Conservation (phyloP, 2,329 filamentous ascomycete species). For the Escovopsis sp. region DNA sequence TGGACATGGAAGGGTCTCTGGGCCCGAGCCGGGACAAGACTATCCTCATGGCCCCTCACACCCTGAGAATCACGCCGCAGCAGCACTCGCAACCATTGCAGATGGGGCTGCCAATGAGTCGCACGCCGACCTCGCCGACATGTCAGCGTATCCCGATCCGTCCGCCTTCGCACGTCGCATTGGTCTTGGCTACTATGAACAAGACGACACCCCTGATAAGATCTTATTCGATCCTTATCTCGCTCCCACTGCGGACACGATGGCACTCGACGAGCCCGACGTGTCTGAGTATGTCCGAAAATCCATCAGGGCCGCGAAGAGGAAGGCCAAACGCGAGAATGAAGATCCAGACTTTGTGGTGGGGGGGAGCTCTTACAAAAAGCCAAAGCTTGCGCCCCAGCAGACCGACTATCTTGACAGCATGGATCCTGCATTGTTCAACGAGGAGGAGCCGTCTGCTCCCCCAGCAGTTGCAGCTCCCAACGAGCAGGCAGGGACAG, state of each 20-base stretch:
- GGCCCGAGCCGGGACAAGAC: neutral
- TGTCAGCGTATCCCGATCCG: constrained; percentile 33
- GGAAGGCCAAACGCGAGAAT: constrained; percentile 36
- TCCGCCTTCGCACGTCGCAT: constrained; percentile 32
- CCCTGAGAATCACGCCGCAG: constrained; percentile 1
- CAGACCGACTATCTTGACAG: constrained; percentile 21
- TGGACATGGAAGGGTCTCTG: constrained; percentile 8
- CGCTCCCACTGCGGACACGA: constrained; percentile 30
- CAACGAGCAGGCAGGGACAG: constrained; percentile 6
- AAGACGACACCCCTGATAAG: constrained; percentile 40
- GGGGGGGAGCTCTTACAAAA: constrained; percentile 29
- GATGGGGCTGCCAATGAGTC: constrained; percentile 4
- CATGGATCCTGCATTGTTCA: constrained; percentile 40
- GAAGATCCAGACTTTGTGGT: constrained; percentile 40
- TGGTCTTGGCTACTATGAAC: constrained; percentile 47
- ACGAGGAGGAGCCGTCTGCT: constrained; percentile 5
- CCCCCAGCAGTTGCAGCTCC: constrained; percentile 11
- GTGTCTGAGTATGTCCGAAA: constrained; percentile 41
- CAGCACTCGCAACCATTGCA: constrained; percentile 1
- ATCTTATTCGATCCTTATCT: constrained; percentile 47
- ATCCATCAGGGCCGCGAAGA: constrained; percentile 36
- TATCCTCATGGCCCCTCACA: neutral
- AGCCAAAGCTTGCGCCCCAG: constrained; percentile 14
- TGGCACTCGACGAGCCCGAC: constrained; percentile 29
- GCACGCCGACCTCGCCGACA: constrained; percentile 17